A percentile compares a stretch with the other conserved stretches of the same genome.
These are phyloP conservation scores for Colletotrichum musicola DNA, from an alignment of 2,329 filamentous ascomycete species.

Conservation along the genomic window DNA sequence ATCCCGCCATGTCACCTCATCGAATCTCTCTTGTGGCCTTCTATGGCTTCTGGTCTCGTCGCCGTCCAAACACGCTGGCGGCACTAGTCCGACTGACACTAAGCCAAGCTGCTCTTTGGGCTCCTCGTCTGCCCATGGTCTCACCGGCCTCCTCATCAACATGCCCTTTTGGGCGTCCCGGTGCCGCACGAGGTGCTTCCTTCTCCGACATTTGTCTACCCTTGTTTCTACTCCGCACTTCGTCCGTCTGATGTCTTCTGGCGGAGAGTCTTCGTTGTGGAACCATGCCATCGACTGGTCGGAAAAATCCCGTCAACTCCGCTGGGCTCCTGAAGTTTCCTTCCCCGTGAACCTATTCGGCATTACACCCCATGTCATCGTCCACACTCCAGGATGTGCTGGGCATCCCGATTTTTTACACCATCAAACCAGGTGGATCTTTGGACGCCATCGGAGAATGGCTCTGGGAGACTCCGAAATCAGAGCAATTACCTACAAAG, in stretches of 20 bases:
- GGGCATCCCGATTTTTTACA: background rate
- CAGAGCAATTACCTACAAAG: constrained; percentile 1
- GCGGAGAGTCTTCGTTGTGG: constrained; percentile 14
- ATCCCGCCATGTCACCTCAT: background rate
- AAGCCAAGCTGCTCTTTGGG: constrained; percentile 14
- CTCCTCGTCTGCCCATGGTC: constrained; percentile 6
- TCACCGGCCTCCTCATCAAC: constrained; percentile 16
- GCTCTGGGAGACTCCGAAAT: background rate
- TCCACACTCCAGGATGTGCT: background rate
- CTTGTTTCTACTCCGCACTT: constrained; percentile 25
- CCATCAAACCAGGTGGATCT: constrained; percentile 15
- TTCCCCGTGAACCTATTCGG: constrained; percentile 1
- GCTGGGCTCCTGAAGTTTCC: constrained; percentile 3
- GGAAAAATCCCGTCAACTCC: constrained; percentile 11
- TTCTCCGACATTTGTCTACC: constrained; percentile 5
- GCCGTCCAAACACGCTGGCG: constrained; percentile 15
- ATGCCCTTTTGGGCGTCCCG: constrained; percentile 15
- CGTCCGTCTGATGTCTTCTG: constrained; percentile 29
- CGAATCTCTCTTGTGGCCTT: constrained; percentile 27
- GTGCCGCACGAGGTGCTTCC: constrained; percentile 11
- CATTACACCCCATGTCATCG: constrained; percentile 6
- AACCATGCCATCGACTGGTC: constrained; percentile 16
- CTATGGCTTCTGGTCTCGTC: constrained; percentile 26
- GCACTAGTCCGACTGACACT: constrained; percentile 20
- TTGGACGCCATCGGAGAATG: constrained; percentile 6